phyloP scores from a whole-genome alignment of 306 rosid genomes.

The Quercus robur region DNA sequence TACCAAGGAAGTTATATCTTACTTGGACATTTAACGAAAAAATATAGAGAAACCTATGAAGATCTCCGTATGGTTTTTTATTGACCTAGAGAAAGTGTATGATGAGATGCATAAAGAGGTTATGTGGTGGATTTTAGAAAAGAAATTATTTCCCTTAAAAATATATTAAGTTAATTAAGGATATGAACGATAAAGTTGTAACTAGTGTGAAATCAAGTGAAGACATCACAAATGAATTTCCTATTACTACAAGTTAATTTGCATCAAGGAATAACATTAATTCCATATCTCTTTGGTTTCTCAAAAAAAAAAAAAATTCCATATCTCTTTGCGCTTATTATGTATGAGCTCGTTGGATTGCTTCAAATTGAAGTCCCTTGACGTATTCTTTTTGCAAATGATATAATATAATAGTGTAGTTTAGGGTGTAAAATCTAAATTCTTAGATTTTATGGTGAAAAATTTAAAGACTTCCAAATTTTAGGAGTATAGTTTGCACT shows the following conservation, averaged over 20 bases:
- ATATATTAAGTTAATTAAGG: neutral
- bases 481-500: too few species aligned
- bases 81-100: neutral
- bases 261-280: neutral
- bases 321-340: neutral
- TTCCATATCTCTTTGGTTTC: neutral
- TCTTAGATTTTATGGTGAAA: too few species aligned
- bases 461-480: too few species aligned
- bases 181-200: neutral
- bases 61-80: neutral
- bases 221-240: neutral
- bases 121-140: neutral
- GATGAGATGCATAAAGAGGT: neutral
- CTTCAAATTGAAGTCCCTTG: neutral
- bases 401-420: neutral
- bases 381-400: neutral
- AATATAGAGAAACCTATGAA: neutral
- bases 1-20: neutral
- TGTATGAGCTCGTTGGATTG: neutral
- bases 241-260: neutral
- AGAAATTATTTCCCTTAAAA: neutral
- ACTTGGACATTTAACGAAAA: neutral
- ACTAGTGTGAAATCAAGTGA: neutral
- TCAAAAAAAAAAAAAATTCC: neutral
- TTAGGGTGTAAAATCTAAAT: too few species aligned